Evolutionary conservation across 371 early-diverging fungal genomes (phyloP).

Genomic region (Rhizopus arrhizus): DNA sequence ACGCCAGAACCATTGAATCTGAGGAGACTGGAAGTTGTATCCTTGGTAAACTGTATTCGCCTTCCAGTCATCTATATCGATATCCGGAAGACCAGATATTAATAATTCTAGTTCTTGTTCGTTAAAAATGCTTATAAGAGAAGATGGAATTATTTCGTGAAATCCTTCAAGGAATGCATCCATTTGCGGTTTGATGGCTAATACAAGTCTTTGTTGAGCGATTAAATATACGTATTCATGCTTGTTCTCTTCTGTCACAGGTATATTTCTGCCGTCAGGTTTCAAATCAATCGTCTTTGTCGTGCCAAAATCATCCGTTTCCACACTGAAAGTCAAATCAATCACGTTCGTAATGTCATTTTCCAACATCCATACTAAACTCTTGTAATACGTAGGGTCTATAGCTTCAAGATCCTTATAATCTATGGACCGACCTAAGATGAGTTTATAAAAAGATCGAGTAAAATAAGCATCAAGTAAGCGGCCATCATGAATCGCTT

Average conservation of each 20-base stretch:
- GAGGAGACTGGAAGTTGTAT: slow-evolving; percentile 85
- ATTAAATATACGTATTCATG: slow-evolving; percentile 93
- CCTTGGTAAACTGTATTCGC: slow-evolving; percentile 96
- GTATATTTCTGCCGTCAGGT: slow-evolving; percentile 86
- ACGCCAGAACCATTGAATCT: slow-evolving; percentile 99
- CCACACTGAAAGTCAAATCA: slow-evolving; percentile 93
- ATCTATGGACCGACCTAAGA: slow-evolving; percentile 90
- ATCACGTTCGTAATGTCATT: slow-evolving; percentile 96
- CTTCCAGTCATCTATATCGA: slow-evolving; percentile 99
- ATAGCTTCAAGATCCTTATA: slow-evolving; percentile 96
- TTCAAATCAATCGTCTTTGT: slow-evolving; percentile 85
- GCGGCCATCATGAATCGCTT: slow-evolving; percentile 96
- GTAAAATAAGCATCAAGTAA: slow-evolving; percentile 97
- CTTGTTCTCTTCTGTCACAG: slow-evolving; percentile 97
- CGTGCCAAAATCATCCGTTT: slow-evolving; percentile 93
- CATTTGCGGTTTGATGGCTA: slow-evolving; percentile 92
- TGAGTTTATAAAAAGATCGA: slow-evolving; percentile 97
- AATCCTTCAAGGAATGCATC: slow-evolving; percentile 93
- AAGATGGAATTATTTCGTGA: slow-evolving; percentile 92
- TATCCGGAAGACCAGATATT: slow-evolving; percentile 97
- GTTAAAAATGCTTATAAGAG: slow-evolving; percentile 93
- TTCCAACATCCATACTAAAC: slow-evolving; percentile 96
- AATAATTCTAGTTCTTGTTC: slow-evolving; percentile 98
- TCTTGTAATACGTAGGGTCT: slow-evolving; percentile 96
- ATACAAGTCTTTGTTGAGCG: slow-evolving; percentile 84